Base-by-base conservation (phyloP, 805 yeast genomes). In the Candida saitoana region DNA sequence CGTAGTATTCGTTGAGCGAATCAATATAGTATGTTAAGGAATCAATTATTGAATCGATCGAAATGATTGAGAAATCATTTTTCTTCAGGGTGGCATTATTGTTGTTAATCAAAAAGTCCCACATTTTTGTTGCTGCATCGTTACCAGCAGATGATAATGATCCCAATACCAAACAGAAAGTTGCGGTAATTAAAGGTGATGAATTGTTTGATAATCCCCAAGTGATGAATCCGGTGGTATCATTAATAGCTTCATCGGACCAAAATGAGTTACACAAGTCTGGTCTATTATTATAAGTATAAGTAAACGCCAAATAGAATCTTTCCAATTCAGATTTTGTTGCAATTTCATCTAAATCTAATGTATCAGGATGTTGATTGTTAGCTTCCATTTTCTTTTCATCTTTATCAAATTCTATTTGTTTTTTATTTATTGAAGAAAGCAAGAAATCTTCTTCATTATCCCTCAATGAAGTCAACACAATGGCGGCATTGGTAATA, bases 281-380 rank as follows among this genome's bases (percentile, higher is more conserved):
- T 1, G 82, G 79, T 43, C 95, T 71, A 14, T 76, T 71, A 19
- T 75, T 67, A 57, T 84, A 89, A 5, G 87, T 70, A 56, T 76
- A 85, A 34, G 82, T 82, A 44, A 87, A 70, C 2, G 91, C 74
- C 48, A 90, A 56, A 55, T 87, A 90, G 54, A 91, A 87, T 47
- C 96, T 72, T 59, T 93, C 99, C 30, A 93, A 65, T 49, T 93
- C 97, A 0, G 91, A 87, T 51, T 82, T 80, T 18, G 83, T 79
- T 1, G 87, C 74, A 15, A 85, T 71, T 40, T 73, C 80, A 47
- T 82, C 87, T 30, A 83, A 60, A 43, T 78, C 73, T 16, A 80
- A 36, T 16, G 31, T 14, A 24, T 36, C 31, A 4, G 24, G 18
- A 12, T 22, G 18, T 8, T 5, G 20, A 22, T 22, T 24, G 32